Evolutionary conservation across 2,329 filamentous ascomycete species (phyloP).

Genomic region (Calonectria fujianensis): DNA sequence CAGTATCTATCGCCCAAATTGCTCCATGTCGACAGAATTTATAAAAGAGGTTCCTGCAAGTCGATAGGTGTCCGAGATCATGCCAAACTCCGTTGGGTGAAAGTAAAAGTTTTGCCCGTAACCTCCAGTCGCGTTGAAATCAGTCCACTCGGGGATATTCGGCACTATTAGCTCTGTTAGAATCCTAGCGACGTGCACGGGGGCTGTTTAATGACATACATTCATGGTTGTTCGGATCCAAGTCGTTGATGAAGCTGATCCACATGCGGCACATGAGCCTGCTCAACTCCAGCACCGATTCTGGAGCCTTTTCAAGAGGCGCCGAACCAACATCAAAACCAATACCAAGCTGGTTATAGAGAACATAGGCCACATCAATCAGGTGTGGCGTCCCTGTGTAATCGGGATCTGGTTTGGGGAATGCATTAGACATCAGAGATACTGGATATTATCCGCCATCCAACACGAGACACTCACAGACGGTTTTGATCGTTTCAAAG

Average conservation of each 20-base stretch:
- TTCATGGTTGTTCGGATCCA: constrained; percentile 61
- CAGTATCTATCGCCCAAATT: constrained; percentile 44
- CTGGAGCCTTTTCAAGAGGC: constrained; percentile 63
- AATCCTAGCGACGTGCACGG: rapidly evolving
- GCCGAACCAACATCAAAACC: constrained; percentile 55
- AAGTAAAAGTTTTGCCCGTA: constrained; percentile 51
- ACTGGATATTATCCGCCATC: neutral
- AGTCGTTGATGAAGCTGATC: constrained; percentile 63
- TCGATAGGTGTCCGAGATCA: constrained; percentile 47
- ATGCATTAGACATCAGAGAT: neutral
- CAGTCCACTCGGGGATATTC: constrained; percentile 43
- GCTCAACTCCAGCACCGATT: constrained; percentile 61
- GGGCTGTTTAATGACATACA: constrained; percentile 26
- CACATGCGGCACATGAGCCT: constrained; percentile 61
- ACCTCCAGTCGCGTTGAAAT: constrained; percentile 42
- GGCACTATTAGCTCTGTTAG: constrained; percentile 37
- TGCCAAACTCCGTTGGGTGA: constrained; percentile 43
- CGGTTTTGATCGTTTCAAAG: constrained; percentile 62
- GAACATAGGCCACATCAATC: constrained; percentile 63
- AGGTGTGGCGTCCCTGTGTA: constrained; percentile 55
- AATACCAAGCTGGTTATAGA: constrained; percentile 69
- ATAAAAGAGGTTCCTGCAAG: constrained; percentile 48
- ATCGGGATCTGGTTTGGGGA: constrained; percentile 19
- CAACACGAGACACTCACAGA: constrained; percentile 27
- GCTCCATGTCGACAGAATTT: constrained; percentile 42